Conservation (phyloP, 305 asterid genomes). For the Fraxinus albicans region DNA sequence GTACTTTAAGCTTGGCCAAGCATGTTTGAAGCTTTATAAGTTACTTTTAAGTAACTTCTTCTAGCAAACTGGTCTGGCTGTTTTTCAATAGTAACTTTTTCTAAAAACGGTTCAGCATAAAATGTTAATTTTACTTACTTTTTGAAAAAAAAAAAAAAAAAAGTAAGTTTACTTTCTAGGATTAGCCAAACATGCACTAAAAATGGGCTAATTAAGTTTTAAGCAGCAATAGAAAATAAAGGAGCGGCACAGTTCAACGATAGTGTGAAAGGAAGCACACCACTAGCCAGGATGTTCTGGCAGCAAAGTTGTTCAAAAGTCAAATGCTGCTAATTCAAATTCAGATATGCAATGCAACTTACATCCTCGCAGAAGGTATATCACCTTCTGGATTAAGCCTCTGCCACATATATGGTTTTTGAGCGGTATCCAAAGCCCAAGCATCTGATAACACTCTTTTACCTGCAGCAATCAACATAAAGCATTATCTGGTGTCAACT, state of each 20-base stretch:
- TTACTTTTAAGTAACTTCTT: neutral
- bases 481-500: conserved; percentile 3
- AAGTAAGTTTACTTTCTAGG: neutral
- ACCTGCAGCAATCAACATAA: conserved; percentile 47
- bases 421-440: conserved; percentile 98
- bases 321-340: neutral
- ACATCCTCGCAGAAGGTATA: conserved; percentile 95
- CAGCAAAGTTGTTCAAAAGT: conserved; percentile 1
- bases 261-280: neutral
- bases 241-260: neutral
- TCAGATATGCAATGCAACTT: conserved; percentile 38
- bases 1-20: neutral
- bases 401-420: conserved; percentile 95
- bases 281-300: neutral
- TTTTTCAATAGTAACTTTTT: neutral
- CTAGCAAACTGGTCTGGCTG: neutral
- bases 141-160: no score
- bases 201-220: neutral
- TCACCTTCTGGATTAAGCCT: conserved; percentile 96
- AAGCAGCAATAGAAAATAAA: neutral
- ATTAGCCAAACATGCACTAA: neutral
- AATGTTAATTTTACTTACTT: no score
- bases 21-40: neutral
- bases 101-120: neutral
- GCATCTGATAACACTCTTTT: conserved; percentile 95